Conservation (phyloP, 345 rosid genomes). For the Eucalyptus sp. region DNA sequence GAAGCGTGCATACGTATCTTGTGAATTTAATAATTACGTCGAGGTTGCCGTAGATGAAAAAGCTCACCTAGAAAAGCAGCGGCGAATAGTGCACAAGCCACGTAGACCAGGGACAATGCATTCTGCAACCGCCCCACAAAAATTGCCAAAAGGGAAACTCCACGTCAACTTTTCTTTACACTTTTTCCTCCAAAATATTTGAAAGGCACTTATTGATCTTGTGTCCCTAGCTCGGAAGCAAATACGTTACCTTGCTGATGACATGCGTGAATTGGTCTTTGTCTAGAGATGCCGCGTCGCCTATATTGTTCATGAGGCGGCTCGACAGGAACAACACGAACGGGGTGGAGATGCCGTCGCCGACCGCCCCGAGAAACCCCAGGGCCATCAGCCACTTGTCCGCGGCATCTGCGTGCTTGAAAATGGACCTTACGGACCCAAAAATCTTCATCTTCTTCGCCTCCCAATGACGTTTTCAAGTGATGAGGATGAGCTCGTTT, state of each 20-base stretch:
- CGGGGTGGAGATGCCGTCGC: slow-evolving; percentile 64
- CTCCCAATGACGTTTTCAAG: background rate
- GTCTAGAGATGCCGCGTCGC: slow-evolving; percentile 12
- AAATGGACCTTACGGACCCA: slow-evolving; percentile 40
- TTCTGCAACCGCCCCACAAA: slow-evolving; percentile 27
- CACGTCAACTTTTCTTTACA: background rate
- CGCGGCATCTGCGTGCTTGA: slow-evolving; percentile 52
- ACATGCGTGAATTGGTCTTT: slow-evolving; percentile 13
- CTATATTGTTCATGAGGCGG: slow-evolving; percentile 60
- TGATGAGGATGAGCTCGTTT: background rate
- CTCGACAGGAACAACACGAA: slow-evolving; percentile 48
- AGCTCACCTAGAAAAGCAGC: slow-evolving; percentile 61
- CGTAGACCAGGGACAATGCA: slow-evolving; percentile 43
- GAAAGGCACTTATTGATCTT: background rate
- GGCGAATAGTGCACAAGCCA: slow-evolving; percentile 64
- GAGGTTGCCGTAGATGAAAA: background rate
- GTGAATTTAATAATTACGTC: background rate
- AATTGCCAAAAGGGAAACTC: background rate
- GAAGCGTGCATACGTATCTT: background rate
- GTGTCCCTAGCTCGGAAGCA: background rate
- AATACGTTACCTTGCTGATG: slow-evolving; percentile 30
- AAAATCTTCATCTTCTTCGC: background rate
- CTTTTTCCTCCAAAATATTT: too few relatives aligned
- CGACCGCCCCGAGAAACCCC: slow-evolving; percentile 54
- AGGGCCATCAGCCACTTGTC: slow-evolving; percentile 54